Percentiles rank a stretch among this genome's conserved stretches.
Evolutionary conservation across 2,329 filamentous ascomycete species (phyloP).

Genomic region (Ophiostoma tasmaniense): DNA sequence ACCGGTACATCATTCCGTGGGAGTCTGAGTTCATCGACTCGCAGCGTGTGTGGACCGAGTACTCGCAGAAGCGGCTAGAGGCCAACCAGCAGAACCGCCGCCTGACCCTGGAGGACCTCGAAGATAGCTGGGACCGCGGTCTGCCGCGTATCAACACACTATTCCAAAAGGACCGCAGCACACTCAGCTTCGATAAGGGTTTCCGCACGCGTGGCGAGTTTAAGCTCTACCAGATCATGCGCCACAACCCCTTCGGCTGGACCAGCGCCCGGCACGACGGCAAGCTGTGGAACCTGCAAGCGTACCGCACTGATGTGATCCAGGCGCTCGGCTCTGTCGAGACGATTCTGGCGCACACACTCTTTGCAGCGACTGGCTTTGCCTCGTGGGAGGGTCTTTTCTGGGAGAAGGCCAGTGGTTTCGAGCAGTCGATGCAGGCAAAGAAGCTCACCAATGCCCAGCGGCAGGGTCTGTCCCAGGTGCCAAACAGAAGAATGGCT

Average conservation of each 20-base stretch:
- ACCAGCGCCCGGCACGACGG: constrained; percentile 95
- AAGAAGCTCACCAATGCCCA: constrained; percentile 98
- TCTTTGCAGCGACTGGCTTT: constrained; percentile 96
- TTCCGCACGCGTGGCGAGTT: constrained; percentile 94
- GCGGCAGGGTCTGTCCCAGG: constrained; percentile 78
- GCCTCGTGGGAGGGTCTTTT: constrained; percentile 95
- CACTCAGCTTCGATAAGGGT: constrained; percentile 94
- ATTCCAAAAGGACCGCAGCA: constrained; percentile 97
- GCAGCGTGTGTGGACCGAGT: constrained; percentile 97
- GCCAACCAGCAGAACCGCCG: constrained; percentile 95
- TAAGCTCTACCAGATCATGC: constrained; percentile 98
- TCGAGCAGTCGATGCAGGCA: constrained; percentile 77
- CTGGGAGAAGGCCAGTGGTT: constrained; percentile 56
- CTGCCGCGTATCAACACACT: constrained; percentile 96
- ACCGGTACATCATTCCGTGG: constrained; percentile 98
- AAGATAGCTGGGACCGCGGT: constrained; percentile 97
- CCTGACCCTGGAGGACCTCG: constrained; percentile 87
- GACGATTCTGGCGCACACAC: constrained; percentile 90
- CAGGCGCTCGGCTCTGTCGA: constrained; percentile 94
- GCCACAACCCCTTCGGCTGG: constrained; percentile 99
- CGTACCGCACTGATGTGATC: constrained; percentile 83
- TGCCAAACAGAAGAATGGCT: constrained; percentile 81
- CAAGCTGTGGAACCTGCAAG: constrained; percentile 94
- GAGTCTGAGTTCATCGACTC: constrained; percentile 98
- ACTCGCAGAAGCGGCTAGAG: constrained; percentile 94